phyloP scores from a whole-genome alignment of 768 basidiomycete genomes.

The Tulasnella sp. region DNA sequence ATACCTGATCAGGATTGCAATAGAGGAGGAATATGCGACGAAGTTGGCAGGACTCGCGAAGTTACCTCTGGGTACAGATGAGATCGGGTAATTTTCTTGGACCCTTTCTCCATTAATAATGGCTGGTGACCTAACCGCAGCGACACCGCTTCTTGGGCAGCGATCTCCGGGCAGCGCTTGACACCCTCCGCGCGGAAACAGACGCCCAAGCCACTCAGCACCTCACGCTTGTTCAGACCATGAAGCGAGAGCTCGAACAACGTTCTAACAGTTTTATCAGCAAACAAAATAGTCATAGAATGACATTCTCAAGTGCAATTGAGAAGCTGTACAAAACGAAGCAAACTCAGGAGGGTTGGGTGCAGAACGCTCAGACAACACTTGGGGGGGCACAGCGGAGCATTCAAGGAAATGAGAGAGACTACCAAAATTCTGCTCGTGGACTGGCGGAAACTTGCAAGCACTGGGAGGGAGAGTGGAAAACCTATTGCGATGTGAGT shows the following conservation, averaged over 20 bases:
- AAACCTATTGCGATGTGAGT: conserved; percentile 74
- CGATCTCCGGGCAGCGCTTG: conserved; percentile 74
- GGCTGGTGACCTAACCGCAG: background rate
- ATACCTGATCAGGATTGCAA: conserved; percentile 55
- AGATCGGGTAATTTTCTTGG: conserved; percentile 71
- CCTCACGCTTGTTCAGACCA: conserved; percentile 63
- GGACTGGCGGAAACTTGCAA: conserved; percentile 69
- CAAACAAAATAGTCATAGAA: conserved; percentile 70
- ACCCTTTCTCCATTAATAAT: background rate
- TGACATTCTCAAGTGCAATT: conserved; percentile 63
- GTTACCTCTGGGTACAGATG: conserved; percentile 72
- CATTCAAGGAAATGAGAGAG: conserved; percentile 84
- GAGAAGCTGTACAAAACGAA: conserved; percentile 91
- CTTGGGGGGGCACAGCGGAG: conserved; percentile 85
- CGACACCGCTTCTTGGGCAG: conserved; percentile 40
- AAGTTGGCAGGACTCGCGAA: conserved; percentile 75
- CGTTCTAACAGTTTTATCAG: conserved; percentile 55
- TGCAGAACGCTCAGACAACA: conserved; percentile 72
- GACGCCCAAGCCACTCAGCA: conserved; percentile 76
- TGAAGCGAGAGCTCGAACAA: conserved; percentile 70
- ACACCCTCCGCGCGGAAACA: conserved; percentile 76
- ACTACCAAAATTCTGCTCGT: conserved; percentile 78
- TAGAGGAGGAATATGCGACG: conserved; percentile 95
- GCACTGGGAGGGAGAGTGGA: conserved; percentile 94
- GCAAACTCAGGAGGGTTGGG: conserved; percentile 78